Evolutionary conservation across 108 stramenopile species (phyloP), one percentile per base, ranked within the genome.

Genomic region (Fistulifera solaris): DNA sequence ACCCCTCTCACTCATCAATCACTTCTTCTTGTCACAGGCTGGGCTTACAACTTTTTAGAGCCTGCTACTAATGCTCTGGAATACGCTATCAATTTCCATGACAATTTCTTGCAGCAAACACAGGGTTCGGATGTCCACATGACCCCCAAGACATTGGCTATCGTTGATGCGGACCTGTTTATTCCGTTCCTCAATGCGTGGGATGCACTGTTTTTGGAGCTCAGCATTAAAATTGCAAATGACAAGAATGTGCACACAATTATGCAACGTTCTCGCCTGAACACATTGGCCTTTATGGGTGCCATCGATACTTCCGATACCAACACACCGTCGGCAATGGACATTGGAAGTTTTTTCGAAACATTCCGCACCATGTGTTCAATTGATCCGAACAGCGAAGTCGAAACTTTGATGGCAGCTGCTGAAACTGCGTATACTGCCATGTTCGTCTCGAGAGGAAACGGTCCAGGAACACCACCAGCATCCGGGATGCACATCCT

Each of bases 101-200:
- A n/a, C 13, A 65, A 35, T n/a, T 65, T 59, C 35, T 25, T 65
- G 23, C 2, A 8, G 12, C 31, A 48, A 12, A 52, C 24, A 27
- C 65, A 68, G 14, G 55, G 40, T 18, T 3, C 8, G 3, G 19
- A 5, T 1, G 19, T 18, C 0, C 67, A 68, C 25, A 23, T 18
- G 28, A 50, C 56, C 16, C 66, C 67, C 18, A 68, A 68, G 52
- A 68, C 67, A 1, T 41, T 68, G 40, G 54, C 67, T 1, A 22
- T 68, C 19, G 40, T 63, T 15, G 67, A 62, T 50, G 16, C 42
- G 0, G 25, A 18, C 8, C 38, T 28, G 11, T 63, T 56, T 39
- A 22, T 0, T 11, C 19, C 22, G 11, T 68, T 68, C 50, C 23
- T 41, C 16, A 41, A 38, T n/a, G 54, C n/a, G 12, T 57, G 41